Conservation (phyloP, 495 filamentous ascomycete genomes). For the Glutinoglossum americanum region DNA sequence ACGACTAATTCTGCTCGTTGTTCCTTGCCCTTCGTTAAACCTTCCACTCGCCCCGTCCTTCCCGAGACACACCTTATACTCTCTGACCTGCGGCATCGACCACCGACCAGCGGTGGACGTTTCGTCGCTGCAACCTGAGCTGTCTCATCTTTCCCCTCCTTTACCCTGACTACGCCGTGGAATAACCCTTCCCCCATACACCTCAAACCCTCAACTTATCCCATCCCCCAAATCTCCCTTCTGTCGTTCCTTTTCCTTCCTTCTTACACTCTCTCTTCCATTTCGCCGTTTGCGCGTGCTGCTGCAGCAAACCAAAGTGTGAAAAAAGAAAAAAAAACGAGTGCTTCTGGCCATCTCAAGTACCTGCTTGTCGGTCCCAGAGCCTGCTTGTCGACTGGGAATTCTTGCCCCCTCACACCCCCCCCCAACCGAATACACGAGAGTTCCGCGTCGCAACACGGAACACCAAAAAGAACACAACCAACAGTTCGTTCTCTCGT, state of each 20-base stretch:
- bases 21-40: not conserved
- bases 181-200: too few species aligned
- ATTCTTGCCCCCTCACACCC: too few species aligned
- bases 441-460: not conserved
- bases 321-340: too few species aligned
- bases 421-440: not conserved
- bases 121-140: constrained; percentile 1
- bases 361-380: too few species aligned
- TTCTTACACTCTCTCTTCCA: not conserved
- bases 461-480: not conserved
- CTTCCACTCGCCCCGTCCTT: not conserved
- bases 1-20: not conserved
- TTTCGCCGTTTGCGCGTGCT: not conserved
- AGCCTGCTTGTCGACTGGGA: too few species aligned
- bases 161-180: not conserved
- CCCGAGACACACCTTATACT: not conserved
- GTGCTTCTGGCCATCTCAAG: too few species aligned
- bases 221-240: not conserved
- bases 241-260: not conserved
- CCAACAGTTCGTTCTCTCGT: not conserved
- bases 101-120: not conserved
- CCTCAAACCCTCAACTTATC: too few species aligned
- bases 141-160: not conserved
- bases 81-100: not conserved
- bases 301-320: too few species aligned